phyloP scores from a whole-genome alignment of 371 early-diverging fungal genomes.

The Mycotypha africana region DNA sequence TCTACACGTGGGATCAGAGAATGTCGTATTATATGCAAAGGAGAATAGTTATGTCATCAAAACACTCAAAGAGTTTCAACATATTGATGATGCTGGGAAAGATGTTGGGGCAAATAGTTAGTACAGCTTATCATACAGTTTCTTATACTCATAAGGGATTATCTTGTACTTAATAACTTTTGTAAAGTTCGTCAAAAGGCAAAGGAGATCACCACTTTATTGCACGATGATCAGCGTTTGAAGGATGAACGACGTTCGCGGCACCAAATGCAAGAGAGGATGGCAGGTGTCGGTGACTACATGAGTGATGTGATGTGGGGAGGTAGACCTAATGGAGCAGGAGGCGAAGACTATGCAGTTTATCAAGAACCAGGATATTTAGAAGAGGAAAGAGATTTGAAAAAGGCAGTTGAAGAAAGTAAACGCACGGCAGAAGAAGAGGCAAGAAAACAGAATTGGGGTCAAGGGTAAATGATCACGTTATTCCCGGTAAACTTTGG shows the following conservation, averaged over 20 bases:
- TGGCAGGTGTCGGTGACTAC: conserved; percentile 41
- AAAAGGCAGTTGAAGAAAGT: conserved; percentile 83
- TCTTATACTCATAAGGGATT: no score
- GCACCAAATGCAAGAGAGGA: conserved; percentile 58
- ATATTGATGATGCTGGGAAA: conserved; percentile 85
- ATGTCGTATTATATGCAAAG: conserved; percentile 82
- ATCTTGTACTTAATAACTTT: no score
- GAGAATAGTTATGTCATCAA: conserved; percentile 90
- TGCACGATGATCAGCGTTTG: conserved; percentile 76
- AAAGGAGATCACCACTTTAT: conserved; percentile 81
- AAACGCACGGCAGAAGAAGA: conserved; percentile 63
- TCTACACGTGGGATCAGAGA: conserved; percentile 79
- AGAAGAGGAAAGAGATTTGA: conserved; percentile 79
- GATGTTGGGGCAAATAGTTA: conserved; percentile 87
- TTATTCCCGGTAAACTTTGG: no score
- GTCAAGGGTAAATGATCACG: conserved; percentile 14
- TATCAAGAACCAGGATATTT: conserved; percentile 45
- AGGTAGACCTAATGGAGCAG: conserved; percentile 4
- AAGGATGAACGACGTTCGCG: conserved; percentile 70
- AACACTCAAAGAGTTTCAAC: conserved; percentile 94
- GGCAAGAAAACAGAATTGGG: conserved; percentile 33
- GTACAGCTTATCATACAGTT: not conserved
- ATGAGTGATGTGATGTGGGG: conserved; percentile 28
- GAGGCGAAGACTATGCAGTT: conserved; percentile 25
- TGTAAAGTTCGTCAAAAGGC: conserved; percentile 93